Conservation (phyloP, 2,329 filamentous ascomycete genomes). For the Nothophaeocryptopus gaeumannii region DNA sequence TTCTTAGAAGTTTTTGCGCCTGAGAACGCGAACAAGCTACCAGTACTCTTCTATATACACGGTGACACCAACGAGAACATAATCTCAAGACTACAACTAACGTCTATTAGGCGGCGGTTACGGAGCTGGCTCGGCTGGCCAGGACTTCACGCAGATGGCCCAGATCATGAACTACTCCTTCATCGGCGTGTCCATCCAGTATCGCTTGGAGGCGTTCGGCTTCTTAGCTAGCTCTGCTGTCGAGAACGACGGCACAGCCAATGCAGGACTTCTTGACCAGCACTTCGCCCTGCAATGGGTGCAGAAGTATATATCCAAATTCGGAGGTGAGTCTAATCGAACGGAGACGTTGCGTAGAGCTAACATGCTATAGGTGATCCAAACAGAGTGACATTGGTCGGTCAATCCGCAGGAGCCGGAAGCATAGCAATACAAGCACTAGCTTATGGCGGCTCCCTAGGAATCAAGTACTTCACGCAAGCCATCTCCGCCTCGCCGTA, state of each 20-base stretch:
- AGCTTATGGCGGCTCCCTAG: conserved; percentile 24
- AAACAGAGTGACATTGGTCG: conserved; percentile 43
- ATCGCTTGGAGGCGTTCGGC: conserved; percentile 48
- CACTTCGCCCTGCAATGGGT: conserved; percentile 53
- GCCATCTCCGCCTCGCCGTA: conserved; percentile 44
- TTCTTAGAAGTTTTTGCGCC: conserved; percentile 34
- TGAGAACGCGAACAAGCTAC: conserved; percentile 33
- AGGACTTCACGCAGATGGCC: conserved; percentile 43
- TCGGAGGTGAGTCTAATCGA: conserved; percentile 1
- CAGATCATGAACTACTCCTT: conserved; percentile 49
- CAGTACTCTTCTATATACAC: conserved; percentile 44
- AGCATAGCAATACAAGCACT: conserved; percentile 37
- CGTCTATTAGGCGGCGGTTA: conserved; percentile 30
- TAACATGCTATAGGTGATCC: conserved; percentile 14
- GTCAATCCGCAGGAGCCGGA: conserved; percentile 40
- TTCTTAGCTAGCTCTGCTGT: conserved; percentile 42
- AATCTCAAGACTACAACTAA: no score
- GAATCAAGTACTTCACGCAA: conserved; percentile 29
- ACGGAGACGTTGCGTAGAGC: neutral
- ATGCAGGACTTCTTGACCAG: conserved; percentile 49
- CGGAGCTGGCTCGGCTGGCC: conserved; percentile 38
- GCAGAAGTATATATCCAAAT: conserved; percentile 37
- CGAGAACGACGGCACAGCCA: conserved; percentile 36
- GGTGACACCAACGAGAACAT: neutral
- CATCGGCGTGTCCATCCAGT: conserved; percentile 50